These are phyloP conservation scores for Blastocladiella emersonii DNA, from an alignment of 371 early-diverging fungal species.

Conservation along the genomic window DNA sequence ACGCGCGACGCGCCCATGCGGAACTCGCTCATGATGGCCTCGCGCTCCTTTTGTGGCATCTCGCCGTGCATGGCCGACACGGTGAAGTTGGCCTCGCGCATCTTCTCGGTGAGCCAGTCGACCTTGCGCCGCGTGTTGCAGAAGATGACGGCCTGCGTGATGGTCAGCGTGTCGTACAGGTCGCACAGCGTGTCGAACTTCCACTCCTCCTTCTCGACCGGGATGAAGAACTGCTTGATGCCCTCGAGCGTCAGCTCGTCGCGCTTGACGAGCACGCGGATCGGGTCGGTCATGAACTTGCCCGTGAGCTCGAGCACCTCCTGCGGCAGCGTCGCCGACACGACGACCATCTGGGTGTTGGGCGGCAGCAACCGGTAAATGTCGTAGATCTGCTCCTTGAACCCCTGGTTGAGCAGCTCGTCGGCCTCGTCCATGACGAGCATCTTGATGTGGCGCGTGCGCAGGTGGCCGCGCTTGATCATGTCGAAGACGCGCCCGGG, in stretches of 20 bases:
- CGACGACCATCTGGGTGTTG: slow-evolving; percentile 69
- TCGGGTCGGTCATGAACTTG: slow-evolving; percentile 83
- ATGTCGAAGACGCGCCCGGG: slow-evolving; percentile 91
- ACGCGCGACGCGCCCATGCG: slow-evolving; percentile 87
- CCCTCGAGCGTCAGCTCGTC: slow-evolving; percentile 93
- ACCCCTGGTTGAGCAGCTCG: slow-evolving; percentile 88
- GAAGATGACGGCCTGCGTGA: slow-evolving; percentile 93
- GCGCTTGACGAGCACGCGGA: slow-evolving; percentile 88
- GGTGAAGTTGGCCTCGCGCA: slow-evolving; percentile 71
- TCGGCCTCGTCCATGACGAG: slow-evolving; percentile 96
- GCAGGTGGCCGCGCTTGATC: slow-evolving; percentile 71
- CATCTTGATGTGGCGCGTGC: slow-evolving; percentile 66
- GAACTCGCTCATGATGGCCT: slow-evolving; percentile 95
- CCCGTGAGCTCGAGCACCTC: slow-evolving; percentile 83
- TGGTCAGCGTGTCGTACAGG: slow-evolving; percentile 78
- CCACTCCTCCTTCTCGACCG: slow-evolving; percentile 82
- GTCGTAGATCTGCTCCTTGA: slow-evolving; percentile 88
- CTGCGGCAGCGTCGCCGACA: slow-evolving; percentile 85
- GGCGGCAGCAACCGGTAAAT: slow-evolving; percentile 78
- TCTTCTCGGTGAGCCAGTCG: slow-evolving; percentile 73
- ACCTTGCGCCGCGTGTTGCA: slow-evolving; percentile 91
- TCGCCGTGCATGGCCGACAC: slow-evolving; percentile 95
- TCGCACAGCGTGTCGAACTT: slow-evolving; percentile 82
- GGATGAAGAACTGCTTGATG: slow-evolving; percentile 87
- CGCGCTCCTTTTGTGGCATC: slow-evolving; percentile 92